Evolutionary conservation across 2,329 filamentous ascomycete species (phyloP).

Genomic region (Apiospora rasikravindrae): DNA sequence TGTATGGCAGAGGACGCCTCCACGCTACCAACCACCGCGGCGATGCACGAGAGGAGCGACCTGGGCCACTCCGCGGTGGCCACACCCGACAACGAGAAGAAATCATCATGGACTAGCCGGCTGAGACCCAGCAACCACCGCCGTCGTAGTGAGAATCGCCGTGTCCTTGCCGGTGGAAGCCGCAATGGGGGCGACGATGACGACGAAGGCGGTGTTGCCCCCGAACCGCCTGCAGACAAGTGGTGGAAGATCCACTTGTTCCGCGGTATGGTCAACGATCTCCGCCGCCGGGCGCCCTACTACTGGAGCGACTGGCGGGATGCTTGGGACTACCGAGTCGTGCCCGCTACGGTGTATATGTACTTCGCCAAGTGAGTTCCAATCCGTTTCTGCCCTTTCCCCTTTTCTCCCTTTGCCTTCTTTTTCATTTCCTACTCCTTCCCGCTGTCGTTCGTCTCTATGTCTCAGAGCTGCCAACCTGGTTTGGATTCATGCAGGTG

Average conservation of each 20-base stretch:
- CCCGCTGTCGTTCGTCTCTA: not conserved
- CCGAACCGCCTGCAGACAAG: constrained; percentile 15
- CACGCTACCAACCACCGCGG: not conserved
- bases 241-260: constrained; percentile 83
- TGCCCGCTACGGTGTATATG: constrained; percentile 90
- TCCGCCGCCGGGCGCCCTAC: constrained; percentile 75
- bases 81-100: not conserved
- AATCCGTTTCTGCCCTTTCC: not conserved
- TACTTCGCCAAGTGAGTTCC: constrained; percentile 84
- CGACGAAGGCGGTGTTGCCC: not conserved
- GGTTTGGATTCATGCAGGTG: not conserved
- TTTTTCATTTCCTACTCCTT: not conserved
- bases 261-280: constrained; percentile 79
- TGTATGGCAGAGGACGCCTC: not conserved
- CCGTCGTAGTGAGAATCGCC: not conserved
- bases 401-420: not conserved
- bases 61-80: not conserved
- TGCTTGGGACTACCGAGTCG: constrained; percentile 88
- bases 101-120: not conserved
- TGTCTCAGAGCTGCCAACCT: not conserved
- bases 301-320: constrained; percentile 85
- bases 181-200: not conserved
- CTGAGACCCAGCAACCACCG: not conserved
- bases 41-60: not conserved
- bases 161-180: not conserved